A percentile compares a stretch with the other conserved stretches of the same genome.
phyloP scores from a whole-genome alignment of 1,284 basidiomycete species.

The Pyrrhoderma noxium region DNA sequence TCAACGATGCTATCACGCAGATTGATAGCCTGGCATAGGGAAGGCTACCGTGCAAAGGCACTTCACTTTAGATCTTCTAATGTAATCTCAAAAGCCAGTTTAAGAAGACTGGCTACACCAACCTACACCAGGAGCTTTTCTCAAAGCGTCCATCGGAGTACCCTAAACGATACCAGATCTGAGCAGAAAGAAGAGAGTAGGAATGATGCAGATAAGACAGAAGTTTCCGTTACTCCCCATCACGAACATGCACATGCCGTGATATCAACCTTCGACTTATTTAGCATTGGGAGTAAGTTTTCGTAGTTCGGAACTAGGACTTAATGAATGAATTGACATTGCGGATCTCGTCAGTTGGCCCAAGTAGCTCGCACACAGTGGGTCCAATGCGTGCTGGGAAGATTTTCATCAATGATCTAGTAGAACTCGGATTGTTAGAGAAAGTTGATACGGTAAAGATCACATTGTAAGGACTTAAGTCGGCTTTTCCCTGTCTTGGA shows the following conservation, averaged over 20 bases:
- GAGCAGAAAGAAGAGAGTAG: neutral
- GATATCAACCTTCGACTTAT: conserved; percentile 89
- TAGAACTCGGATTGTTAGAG: conserved; percentile 62
- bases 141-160: too few species aligned
- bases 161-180: too few species aligned
- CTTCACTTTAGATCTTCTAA: too few species aligned
- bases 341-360: conserved; percentile 35
- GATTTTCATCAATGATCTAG: conserved; percentile 79
- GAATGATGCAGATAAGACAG: neutral
- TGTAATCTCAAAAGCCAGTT: too few species aligned
- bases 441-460: conserved; percentile 80
- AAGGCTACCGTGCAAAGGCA: too few species aligned
- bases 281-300: conserved; percentile 77
- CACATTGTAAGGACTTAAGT: conserved; percentile 56
- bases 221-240: conserved; percentile 11
- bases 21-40: too few species aligned
- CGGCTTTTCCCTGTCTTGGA: too few species aligned
- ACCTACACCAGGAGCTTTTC: too few species aligned
- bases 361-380: conserved; percentile 65
- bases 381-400: conserved; percentile 90
- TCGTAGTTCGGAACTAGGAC: conserved; percentile 23
- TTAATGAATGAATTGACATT: conserved; percentile 22
- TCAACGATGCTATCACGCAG: too few species aligned
- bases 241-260: conserved; percentile 77
- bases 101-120: too few species aligned